Conservation (phyloP, 768 basidiomycete species). For the Xerocomus potaroensis region DNA sequence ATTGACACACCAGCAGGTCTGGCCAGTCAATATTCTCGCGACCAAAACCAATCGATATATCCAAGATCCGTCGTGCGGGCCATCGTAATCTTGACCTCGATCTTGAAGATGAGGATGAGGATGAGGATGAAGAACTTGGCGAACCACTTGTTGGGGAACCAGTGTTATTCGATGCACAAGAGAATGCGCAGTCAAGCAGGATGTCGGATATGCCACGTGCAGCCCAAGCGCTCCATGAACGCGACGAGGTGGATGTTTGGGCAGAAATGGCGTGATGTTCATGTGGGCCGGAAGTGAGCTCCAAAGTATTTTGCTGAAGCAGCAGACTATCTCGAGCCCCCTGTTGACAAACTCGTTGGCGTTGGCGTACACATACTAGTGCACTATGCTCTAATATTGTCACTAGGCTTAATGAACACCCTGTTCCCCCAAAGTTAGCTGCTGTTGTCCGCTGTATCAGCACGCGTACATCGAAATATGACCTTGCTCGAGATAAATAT, state of each 20-base stretch:
- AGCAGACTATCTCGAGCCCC: not conserved
- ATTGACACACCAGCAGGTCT: slow-evolving; percentile 46
- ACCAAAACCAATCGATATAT: slow-evolving; percentile 83
- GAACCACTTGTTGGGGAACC: slow-evolving; percentile 56
- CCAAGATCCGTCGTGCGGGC: slow-evolving; percentile 61
- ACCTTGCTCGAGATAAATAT: slow-evolving; percentile 2
- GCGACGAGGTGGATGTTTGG: slow-evolving; percentile 70
- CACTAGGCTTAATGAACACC: not conserved
- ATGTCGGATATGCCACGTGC: slow-evolving; percentile 60
- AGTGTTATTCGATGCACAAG: slow-evolving; percentile 60
- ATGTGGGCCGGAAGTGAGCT: slow-evolving; percentile 2
- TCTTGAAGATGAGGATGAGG: slow-evolving; percentile 60
- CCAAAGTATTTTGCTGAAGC: not conserved
- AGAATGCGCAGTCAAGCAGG: slow-evolving; percentile 25
- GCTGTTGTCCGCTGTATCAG: not conserved
- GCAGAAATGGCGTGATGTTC: slow-evolving; percentile 49
- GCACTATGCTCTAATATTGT: not conserved
- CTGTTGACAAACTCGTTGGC: not conserved
- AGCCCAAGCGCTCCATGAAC: slow-evolving; percentile 47
- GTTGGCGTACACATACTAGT: no score
- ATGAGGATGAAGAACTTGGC: slow-evolving; percentile 49
- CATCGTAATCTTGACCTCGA: slow-evolving; percentile 65
- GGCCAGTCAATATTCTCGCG: slow-evolving; percentile 86
- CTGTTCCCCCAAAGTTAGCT: not conserved
- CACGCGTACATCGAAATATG: not conserved